Base-by-base conservation (phyloP, 345 rosid species). In the Isatis tinctoria region DNA sequence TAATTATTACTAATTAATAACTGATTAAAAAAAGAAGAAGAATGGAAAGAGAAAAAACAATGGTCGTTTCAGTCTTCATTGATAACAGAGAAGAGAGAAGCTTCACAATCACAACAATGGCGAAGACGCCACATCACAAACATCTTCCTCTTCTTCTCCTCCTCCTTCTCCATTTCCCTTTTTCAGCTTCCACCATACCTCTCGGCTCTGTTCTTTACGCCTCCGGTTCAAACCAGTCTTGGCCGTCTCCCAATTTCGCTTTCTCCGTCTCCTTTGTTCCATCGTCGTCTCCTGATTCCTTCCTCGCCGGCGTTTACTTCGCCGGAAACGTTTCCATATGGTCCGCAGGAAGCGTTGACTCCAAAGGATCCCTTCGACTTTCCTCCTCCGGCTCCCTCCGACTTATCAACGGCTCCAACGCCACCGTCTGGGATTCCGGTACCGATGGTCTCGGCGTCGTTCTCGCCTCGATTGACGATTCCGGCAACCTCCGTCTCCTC, bases 261-360 rank as follows among this genome's bases (percentile, higher is more conserved):
- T 90, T 90, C 82, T 51, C 79, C 54, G 80, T 84, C 59, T 72
- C 82, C 35, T 90, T 90, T 60, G 11, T 81, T 47, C 85, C 60
- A 3, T 3, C 67, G 10, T 35, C 79, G 36, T 80, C 85, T 5
- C 36, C 79, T 40, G 26, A 81, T n/a, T 60, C 83, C 49, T 85
- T 80, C 43, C 52, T 74, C 65, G 84, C 86, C 12, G 77, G 80
- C 63, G 49, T 90, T 66, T 26, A 63, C 47, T 84, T 79, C 83
- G 36, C 74, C 45, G 85, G 84, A 13, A 82, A 54, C 47, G 74
- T 86, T 12, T 41, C 82, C 0, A 44, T 89, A 7, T 91, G 93
- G 93, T 79, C 88, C 1, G 83, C 87, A 10, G 87, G 90, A 17
- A 33, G 65, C 41, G 88, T 89, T 7, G 95, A 87, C 80, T 79